Evolutionary conservation across 2,329 filamentous ascomycete genomes (phyloP), one percentile per base, ranked within the genome.

Genomic region (Acrocalymma vagum): DNA sequence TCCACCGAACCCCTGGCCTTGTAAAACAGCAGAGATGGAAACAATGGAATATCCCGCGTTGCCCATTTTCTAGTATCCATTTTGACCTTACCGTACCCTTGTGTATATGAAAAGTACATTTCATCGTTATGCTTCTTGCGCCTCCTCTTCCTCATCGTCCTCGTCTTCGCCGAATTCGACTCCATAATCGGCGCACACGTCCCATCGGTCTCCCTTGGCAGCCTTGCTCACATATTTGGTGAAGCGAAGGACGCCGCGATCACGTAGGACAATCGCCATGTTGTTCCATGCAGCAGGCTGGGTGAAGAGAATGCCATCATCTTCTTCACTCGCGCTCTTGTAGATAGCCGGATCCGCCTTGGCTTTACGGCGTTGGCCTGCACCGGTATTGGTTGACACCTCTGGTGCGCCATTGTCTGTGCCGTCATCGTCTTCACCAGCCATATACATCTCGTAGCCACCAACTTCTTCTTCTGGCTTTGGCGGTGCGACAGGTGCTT

Each of bases 381-480:
- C 76, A 14, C 76, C 76, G 1, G 76, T 78, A 17, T 67, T 60
- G 0, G 71, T 66, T 51, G 60, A 56, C 6, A 55, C 41, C 32
- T 65, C 62, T 2, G 53, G 55, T 18, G 59, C 61, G 25, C 70
- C 65, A 22, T 64, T 70, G 33, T 72, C 62, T 28, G 74, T 61
- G 39, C 67, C 86, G 25, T 91, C 88, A 33, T 92, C 88, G 30
- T 84, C 81, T 43, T 86, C 81, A 31, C 87, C 89, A 0, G 90
- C 92, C 91, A 96, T 96, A 78, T 96, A 96, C 44, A 96, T 88
- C 62, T 92, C 87, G 65, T 90, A 87, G 21, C 88, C 88, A 39
- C 88, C 88, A 1, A 88, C 83, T 50, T 75, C 73, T 43, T 79
- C 77, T 36, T 87, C 82, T 14, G 77, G 74, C 13, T 66, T 63